Evolutionary conservation across 352 stramenopile genomes (phyloP).

Genomic region (Globisporangium cystogenes): DNA sequence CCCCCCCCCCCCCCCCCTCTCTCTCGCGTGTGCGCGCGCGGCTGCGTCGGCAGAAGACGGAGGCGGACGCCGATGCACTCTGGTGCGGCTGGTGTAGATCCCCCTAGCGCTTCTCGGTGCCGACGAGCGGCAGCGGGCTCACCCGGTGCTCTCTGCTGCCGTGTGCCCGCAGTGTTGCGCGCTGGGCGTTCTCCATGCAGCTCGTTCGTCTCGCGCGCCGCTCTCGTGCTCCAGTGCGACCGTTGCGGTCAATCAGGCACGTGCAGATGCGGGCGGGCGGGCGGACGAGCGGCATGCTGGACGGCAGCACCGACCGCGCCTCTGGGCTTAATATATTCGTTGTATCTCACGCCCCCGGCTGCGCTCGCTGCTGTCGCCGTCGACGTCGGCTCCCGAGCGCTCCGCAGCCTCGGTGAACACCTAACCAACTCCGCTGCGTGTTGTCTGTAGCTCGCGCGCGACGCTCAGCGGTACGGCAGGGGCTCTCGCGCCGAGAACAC

Average conservation of each 20-base stretch:
- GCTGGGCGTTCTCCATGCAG: constrained; percentile 5
- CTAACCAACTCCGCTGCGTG: too few relatives aligned
- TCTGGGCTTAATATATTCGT: constrained; percentile 4
- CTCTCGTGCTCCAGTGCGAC: background rate
- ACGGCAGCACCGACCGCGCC: constrained; percentile 4
- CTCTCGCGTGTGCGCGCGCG: too few relatives aligned
- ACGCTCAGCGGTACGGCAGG: constrained; percentile 46
- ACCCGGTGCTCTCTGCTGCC: constrained; percentile 13
- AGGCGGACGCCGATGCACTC: background rate
- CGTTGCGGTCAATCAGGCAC: too few relatives aligned
- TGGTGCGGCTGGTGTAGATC: constrained; percentile 13
- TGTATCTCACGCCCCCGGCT: background rate
- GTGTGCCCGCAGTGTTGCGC: constrained; percentile 6
- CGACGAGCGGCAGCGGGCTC: constrained; percentile 11
- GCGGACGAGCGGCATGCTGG: constrained; percentile 7
- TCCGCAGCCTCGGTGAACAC: background rate
- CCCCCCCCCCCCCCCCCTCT: too few relatives aligned
- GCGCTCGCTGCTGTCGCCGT: background rate
- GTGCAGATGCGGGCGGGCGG: background rate
- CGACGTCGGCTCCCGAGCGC: background rate
- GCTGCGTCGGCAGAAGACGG: too few relatives aligned
- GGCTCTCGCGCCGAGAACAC: constrained; percentile 33
- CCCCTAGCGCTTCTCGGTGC: constrained; percentile 15
- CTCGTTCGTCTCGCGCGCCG: constrained; percentile 8
- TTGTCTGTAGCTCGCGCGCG: too few relatives aligned